Evolutionary conservation across 441 rosid species (phyloP).

Genomic region (Pelargonium myrrhifolium): DNA sequence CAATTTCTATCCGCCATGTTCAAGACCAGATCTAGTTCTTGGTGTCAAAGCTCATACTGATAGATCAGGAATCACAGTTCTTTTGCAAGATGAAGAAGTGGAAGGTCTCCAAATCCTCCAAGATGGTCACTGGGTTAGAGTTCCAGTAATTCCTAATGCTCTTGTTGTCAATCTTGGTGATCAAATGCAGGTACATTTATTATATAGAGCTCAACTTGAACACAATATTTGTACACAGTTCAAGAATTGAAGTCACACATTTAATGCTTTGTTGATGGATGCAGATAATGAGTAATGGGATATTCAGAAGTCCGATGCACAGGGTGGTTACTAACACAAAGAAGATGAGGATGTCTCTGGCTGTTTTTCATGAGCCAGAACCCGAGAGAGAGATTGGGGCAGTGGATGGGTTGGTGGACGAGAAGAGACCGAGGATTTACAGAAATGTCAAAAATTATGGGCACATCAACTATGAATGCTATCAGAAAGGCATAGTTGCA

Average conservation of each 20-base stretch:
- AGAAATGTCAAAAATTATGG: constrained; percentile 38
- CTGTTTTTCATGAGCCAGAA: constrained; percentile 19
- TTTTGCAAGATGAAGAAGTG: constrained; percentile 26
- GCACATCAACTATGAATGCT: constrained; percentile 32
- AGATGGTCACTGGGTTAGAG: constrained; percentile 20
- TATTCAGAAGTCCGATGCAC: constrained; percentile 24
- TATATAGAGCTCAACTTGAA: background rate
- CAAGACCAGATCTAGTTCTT: constrained; percentile 27
- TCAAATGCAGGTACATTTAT: constrained; percentile 24
- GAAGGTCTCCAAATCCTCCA: constrained; percentile 29
- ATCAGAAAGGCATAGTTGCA: constrained; percentile 42
- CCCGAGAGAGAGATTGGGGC: constrained; percentile 25
- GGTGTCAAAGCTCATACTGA: constrained; percentile 33
- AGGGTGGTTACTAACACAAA: constrained; percentile 18
- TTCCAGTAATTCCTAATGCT: constrained; percentile 22
- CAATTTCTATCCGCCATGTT: constrained; percentile 26
- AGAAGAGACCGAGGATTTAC: constrained; percentile 25
- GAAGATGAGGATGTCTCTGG: constrained; percentile 18
- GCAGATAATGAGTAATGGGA: constrained; percentile 29
- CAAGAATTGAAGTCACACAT: too few relatives aligned
- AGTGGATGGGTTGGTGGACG: constrained; percentile 12
- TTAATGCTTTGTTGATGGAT: background rate
- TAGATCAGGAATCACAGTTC: constrained; percentile 26
- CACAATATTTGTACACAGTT: background rate
- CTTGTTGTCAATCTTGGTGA: constrained; percentile 22